Conservation (phyloP, 192 early-diverging fungal species). For the Haplosporangium gracile region DNA sequence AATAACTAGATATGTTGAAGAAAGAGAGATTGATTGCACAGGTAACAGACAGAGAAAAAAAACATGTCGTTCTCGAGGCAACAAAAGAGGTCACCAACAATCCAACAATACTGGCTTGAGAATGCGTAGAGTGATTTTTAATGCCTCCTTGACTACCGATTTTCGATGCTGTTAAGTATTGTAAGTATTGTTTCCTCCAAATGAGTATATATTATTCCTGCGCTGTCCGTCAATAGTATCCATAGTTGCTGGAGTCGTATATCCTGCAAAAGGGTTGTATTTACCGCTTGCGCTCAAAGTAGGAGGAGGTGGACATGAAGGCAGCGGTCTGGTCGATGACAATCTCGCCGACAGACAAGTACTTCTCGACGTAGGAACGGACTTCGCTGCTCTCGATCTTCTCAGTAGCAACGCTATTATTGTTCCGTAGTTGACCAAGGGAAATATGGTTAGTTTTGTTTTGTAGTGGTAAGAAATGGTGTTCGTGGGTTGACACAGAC, state of each 20-base stretch:
- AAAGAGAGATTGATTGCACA: no score
- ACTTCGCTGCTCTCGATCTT: conserved; percentile 67
- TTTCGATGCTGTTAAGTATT: no score
- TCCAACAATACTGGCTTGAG: no score
- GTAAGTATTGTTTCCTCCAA: no score
- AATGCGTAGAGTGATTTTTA: no score
- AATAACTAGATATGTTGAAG: background rate
- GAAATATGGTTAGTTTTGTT: background rate
- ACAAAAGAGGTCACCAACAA: no score
- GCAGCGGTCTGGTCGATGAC: conserved; percentile 63
- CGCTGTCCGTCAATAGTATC: background rate
- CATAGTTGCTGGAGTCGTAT: background rate
- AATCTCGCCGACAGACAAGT: conserved; percentile 68
- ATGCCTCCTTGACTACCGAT: no score
- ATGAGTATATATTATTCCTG: background rate
- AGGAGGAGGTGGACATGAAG: conserved; percentile 58
- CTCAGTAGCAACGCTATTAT: conserved; percentile 57
- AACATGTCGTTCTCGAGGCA: no score
- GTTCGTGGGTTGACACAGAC: background rate
- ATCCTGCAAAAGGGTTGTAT: background rate
- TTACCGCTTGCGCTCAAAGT: conserved; percentile 69
- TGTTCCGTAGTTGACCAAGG: no score
- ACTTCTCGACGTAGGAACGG: conserved; percentile 63
- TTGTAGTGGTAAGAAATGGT: background rate
- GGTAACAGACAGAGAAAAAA: no score